A percentile compares a stretch with the other conserved stretches of the same genome.
phyloP scores from a whole-genome alignment of 257 asterid species.

The Paulownia fortunei region DNA sequence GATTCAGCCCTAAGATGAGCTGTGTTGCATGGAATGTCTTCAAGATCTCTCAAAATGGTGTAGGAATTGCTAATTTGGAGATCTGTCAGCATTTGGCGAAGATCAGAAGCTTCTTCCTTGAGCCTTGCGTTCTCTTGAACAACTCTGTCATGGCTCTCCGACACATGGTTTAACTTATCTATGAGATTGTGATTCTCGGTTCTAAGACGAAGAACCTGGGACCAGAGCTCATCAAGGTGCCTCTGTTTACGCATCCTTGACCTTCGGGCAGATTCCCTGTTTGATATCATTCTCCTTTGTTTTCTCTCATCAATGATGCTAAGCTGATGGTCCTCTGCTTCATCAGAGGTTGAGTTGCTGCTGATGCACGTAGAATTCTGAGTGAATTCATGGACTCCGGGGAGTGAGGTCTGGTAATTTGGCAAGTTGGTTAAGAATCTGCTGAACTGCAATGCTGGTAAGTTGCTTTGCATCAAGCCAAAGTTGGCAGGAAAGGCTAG shows the following conservation, averaged over 20 bases:
- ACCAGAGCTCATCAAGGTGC: slow-evolving; percentile 86
- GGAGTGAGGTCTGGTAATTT: slow-evolving; percentile 35
- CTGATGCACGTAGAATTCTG: slow-evolving; percentile 46
- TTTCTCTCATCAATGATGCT: slow-evolving; percentile 69
- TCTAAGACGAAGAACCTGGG: slow-evolving; percentile 73
- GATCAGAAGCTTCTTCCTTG: slow-evolving; percentile 73
- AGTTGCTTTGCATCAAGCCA: slow-evolving; percentile 47
- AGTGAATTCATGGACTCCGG: slow-evolving; percentile 43
- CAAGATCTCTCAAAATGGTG: slow-evolving; percentile 57
- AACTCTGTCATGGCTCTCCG: slow-evolving; percentile 64
- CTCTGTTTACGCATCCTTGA: slow-evolving; percentile 95
- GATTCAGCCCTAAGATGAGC: slow-evolving; percentile 65
- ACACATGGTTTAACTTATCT: slow-evolving; percentile 58
- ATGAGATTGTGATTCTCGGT: slow-evolving; percentile 65
- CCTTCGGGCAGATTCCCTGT: slow-evolving; percentile 86
- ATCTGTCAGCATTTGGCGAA: slow-evolving; percentile 64
- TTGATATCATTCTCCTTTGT: slow-evolving; percentile 86
- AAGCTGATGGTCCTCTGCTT: slow-evolving; percentile 65
- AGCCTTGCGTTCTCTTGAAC: slow-evolving; percentile 65
- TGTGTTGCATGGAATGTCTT: slow-evolving; percentile 69
- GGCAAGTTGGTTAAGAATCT: slow-evolving; percentile 44
- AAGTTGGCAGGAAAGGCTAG: slow-evolving; percentile 50
- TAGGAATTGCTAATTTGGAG: slow-evolving; percentile 55
- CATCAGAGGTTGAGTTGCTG: slow-evolving; percentile 80
- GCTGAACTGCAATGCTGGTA: slow-evolving; percentile 49